Percentiles rank a stretch among this genome's conserved stretches.
Evolutionary conservation across 2,329 filamentous ascomycete genomes (phyloP).

Genomic region (Ascosphaera apis): DNA sequence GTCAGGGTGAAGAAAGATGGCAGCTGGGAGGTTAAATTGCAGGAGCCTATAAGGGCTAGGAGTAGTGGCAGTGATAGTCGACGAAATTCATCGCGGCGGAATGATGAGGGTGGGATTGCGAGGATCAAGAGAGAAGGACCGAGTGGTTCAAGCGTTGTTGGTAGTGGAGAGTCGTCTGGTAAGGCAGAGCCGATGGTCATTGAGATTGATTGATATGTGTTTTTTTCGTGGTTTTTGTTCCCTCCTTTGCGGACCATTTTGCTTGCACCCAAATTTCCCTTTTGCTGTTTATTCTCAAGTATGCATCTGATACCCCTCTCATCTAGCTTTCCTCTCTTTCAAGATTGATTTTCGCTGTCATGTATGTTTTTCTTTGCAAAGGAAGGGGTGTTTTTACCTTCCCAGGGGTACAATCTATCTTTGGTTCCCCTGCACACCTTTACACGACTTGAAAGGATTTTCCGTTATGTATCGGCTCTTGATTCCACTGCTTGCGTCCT

Average conservation of each 20-base stretch:
- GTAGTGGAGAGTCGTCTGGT: neutral
- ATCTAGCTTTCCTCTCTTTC: neutral
- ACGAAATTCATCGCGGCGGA: neutral
- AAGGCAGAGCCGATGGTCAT: conserved; percentile 4
- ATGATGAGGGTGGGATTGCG: neutral
- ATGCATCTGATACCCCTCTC: neutral
- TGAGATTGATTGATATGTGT: conserved; percentile 5
- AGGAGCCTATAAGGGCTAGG: conserved; percentile 4
- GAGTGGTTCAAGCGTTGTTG: neutral
- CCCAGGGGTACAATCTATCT: no score
- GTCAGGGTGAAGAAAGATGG: conserved; percentile 43
- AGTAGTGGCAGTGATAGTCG: neutral
- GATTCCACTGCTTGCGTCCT: no score
- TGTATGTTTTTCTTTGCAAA: neutral
- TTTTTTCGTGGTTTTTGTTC: neutral
- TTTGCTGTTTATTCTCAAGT: neutral
- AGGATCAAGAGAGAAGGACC: neutral
- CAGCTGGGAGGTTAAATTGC: conserved; percentile 34
- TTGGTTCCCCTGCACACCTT: no score
- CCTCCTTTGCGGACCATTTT: neutral
- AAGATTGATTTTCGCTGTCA: conserved; percentile 1
- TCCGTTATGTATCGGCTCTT: no score
- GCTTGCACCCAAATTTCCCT: neutral
- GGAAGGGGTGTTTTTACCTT: no score
- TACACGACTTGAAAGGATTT: no score